phyloP scores from a whole-genome alignment of 345 rosid genomes.

The Garcia nutans region DNA sequence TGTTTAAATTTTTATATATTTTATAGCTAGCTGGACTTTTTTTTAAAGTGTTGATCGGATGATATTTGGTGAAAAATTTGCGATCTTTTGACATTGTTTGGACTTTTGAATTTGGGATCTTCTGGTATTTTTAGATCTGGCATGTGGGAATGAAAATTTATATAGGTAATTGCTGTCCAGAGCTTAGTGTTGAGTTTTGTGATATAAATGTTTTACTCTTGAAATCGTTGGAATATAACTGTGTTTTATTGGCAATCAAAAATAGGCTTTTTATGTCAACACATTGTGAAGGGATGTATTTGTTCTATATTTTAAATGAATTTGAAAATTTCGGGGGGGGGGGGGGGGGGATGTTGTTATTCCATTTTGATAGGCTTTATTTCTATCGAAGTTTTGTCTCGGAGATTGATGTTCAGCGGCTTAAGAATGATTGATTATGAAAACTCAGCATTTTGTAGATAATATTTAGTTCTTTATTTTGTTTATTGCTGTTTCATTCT shows the following conservation, averaged over 20 bases:
- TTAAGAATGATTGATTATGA: background rate
- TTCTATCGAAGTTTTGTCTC: background rate
- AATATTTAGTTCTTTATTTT: background rate
- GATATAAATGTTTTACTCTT: background rate
- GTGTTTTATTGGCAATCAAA: background rate
- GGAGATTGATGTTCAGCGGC: background rate
- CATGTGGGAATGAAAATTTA: no score
- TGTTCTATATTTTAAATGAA: background rate
- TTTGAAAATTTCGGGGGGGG: background rate
- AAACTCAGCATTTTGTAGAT: background rate
- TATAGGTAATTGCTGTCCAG: background rate
- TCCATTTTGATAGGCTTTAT: background rate
- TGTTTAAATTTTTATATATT: no score
- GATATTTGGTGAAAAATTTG: constrained; percentile 47
- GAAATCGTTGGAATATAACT: background rate
- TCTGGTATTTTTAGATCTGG: constrained; percentile 2
- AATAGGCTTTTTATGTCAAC: background rate
- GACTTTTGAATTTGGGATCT: background rate
- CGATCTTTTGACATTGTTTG: constrained; percentile 34
- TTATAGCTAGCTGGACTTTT: background rate
- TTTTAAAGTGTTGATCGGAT: background rate
- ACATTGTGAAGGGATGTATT: background rate
- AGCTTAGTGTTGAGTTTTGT: background rate
- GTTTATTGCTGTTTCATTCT: background rate
- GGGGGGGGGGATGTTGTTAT: no score